A percentile compares a stretch with the other conserved stretches of the same genome.
These are phyloP conservation scores for Calonectria pauciramosa DNA, from an alignment of 2,329 filamentous ascomycete genomes.

Conservation along the genomic window DNA sequence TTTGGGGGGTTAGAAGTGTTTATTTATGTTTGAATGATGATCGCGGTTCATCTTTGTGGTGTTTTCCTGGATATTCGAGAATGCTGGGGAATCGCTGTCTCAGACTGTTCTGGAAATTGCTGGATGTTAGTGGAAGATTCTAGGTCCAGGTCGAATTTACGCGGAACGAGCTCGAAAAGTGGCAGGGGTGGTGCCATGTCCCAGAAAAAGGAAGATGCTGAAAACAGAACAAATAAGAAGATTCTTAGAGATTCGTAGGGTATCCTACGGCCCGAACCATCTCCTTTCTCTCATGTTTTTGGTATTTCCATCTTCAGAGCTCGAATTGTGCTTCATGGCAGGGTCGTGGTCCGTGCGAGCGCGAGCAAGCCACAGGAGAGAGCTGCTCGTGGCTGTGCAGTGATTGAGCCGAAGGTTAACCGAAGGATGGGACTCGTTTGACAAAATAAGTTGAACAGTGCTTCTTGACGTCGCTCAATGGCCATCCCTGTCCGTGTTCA, in stretches of 20 bases:
- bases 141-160: not conserved
- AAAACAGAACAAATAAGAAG: not conserved
- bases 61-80: slow-evolving; percentile 36
- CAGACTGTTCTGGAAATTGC: slow-evolving; percentile 43
- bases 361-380: not conserved
- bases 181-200: not conserved
- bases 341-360: not conserved
- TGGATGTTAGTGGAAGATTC: slow-evolving; percentile 40
- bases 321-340: not conserved
- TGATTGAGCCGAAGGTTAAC: not conserved
- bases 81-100: slow-evolving; percentile 32
- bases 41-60: slow-evolving; percentile 18
- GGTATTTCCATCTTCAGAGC: not conserved
- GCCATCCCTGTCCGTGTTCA: not conserved
- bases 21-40: slow-evolving; percentile 49
- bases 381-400: not conserved
- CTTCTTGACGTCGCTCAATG: not conserved
- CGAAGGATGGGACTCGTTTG: not conserved
- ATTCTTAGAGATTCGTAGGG: not conserved
- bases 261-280: no score
- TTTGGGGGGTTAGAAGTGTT: slow-evolving; percentile 28
- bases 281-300: not conserved
- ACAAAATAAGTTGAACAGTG: not conserved
- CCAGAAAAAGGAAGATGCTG: not conserved
- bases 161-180: not conserved